Conservation (phyloP, 1,139 yeast species). For the Protomyces inouyei region DNA sequence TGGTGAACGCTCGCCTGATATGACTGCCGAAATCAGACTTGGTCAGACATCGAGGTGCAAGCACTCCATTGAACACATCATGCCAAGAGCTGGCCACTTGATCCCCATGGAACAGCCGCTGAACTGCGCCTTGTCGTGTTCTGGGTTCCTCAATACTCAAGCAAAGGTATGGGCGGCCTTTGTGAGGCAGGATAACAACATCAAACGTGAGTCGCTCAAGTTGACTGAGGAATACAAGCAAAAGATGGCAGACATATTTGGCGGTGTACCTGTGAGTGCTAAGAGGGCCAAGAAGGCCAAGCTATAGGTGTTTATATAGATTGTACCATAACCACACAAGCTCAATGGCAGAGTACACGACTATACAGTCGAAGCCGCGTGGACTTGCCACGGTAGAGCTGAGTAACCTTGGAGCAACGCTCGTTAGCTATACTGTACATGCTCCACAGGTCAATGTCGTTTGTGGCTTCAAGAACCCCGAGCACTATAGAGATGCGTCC, state of each 20-base stretch:
- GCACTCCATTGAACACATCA: conserved; percentile 12
- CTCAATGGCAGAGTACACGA: neutral
- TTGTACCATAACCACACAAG: neutral
- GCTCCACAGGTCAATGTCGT: neutral
- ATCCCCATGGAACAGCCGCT: conserved; percentile 29
- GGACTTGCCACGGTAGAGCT: neutral
- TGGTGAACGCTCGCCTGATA: conserved; percentile 23
- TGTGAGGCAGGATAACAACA: neutral
- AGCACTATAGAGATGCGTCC: neutral
- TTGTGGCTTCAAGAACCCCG: neutral
- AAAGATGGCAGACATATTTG: neutral
- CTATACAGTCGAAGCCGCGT: neutral
- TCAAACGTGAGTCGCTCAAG: neutral
- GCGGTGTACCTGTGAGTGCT: neutral
- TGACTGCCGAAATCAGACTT: neutral
- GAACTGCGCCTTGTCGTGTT: neutral
- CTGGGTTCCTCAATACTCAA: neutral
- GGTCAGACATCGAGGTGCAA: neutral
- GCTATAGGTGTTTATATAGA: neutral
- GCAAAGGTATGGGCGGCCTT: neutral
- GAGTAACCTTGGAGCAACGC: neutral
- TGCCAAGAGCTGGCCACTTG: conserved; percentile 26
- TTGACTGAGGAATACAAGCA: conserved; percentile 2
- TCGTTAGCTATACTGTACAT: neutral
- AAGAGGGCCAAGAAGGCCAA: neutral